Evolutionary conservation across 1,284 basidiomycete species (phyloP), one percentile per base, ranked within the genome.

Genomic region (Papiliotrema flavescens): DNA sequence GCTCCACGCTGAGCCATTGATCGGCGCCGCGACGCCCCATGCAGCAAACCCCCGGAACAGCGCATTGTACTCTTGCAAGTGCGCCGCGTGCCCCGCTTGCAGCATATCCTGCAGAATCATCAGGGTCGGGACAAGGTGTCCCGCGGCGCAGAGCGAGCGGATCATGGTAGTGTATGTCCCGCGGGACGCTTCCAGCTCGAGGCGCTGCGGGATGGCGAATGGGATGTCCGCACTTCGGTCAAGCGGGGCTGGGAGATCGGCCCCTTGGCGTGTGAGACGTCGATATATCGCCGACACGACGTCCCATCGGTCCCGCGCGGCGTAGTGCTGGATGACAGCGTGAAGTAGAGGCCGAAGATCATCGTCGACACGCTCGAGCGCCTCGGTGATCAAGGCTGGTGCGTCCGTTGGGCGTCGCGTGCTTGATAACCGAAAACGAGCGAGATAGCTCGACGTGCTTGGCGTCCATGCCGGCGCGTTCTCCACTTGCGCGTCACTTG

Each of bases 21-120:
- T 9, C 4, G 22, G 17, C 11, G 61, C 61, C 2, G 65, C 49
- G 9, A 56, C 54, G 5, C 71, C 74, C 46, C 64, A 66, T n/a
- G 82, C 81, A 7, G 81, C 78, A 70, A 91, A 93, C 0, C 88
- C 90, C 8, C 86, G 79, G 69, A 93, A 90, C 23, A 93, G 73
- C 8, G 83, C 82, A 14, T 86, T 82, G 68, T 86, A 93, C 42
- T 76, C 73, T 1, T 54, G 51, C 1, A 73, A 53, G 8, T 51
- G 53, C 0, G 73, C 73, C 2, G 55, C 51, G 19, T 59, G 54
- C 0, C 56, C 60, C 14, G 57, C 61, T 7, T 81, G 78, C 35
- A 90, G 71, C 85, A 92, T 87, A 57, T 90, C 86, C 43, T 81
- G 75, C 67, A 92, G 85, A 50, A 85, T 78, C 4, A 77, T 71